phyloP scores from a whole-genome alignment of 768 basidiomycete genomes.

The Kwoniella sp. region DNA sequence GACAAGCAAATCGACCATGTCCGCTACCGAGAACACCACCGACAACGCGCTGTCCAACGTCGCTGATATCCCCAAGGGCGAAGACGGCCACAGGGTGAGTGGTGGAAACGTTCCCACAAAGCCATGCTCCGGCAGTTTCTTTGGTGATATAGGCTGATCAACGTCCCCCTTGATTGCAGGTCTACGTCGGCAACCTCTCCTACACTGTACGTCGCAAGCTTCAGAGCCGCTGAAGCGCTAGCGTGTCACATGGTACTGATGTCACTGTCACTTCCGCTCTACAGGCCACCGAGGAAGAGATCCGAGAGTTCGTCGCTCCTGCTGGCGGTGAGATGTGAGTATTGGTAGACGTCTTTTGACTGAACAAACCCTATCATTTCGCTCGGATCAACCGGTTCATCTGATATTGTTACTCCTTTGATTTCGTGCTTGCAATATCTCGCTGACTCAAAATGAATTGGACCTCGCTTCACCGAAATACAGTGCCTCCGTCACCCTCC shows the following conservation, averaged over 20 bases:
- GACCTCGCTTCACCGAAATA: background rate
- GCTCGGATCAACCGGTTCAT: background rate
- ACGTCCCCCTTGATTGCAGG: slow-evolving; percentile 20
- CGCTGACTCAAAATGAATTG: background rate
- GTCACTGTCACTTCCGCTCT: background rate
- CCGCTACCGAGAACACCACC: background rate
- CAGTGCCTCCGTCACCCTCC: slow-evolving; percentile 43
- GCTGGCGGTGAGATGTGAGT: slow-evolving; percentile 52
- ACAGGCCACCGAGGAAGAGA: slow-evolving; percentile 47
- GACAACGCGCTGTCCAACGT: slow-evolving; percentile 8
- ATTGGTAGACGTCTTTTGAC: background rate
- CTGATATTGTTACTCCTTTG: slow-evolving; percentile 10
- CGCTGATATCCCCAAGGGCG: slow-evolving; percentile 27
- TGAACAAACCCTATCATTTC: background rate
- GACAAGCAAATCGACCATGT: slow-evolving; percentile 9
- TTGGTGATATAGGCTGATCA: background rate
- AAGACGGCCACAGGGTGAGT: slow-evolving; percentile 26
- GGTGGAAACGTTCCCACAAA: too few relatives aligned
- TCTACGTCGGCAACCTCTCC: slow-evolving; percentile 55
- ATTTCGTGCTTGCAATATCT: background rate
- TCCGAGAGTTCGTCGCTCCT: slow-evolving; percentile 42
- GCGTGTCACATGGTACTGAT: background rate
- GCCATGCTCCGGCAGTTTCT: too few relatives aligned
- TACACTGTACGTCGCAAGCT: slow-evolving; percentile 36
- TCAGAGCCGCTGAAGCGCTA: too few relatives aligned